phyloP scores from a whole-genome alignment of 2,329 filamentous ascomycete species.

The Aspergillus tubingensis region DNA sequence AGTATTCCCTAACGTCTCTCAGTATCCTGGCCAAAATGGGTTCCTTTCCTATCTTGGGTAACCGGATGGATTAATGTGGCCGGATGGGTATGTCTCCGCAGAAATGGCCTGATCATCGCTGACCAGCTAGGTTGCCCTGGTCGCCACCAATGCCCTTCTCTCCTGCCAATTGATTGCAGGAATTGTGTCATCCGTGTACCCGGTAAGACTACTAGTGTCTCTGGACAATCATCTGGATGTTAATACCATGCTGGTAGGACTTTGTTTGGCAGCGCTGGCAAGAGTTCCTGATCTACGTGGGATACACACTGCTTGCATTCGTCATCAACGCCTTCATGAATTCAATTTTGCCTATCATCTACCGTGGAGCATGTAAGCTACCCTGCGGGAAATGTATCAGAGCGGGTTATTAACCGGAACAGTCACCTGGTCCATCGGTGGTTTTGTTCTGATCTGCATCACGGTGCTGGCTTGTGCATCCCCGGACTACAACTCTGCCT shows the following conservation, averaged over 20 bases:
- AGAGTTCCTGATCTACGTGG: conserved; percentile 71
- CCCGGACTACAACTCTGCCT: conserved; percentile 63
- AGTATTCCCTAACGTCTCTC: neutral
- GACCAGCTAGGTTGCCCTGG: conserved; percentile 52
- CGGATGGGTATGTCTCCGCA: conserved; percentile 58
- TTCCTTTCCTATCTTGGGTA: conserved; percentile 65
- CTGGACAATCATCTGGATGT: neutral
- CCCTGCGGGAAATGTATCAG: neutral
- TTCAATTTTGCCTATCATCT: conserved; percentile 63
- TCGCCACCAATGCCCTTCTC: conserved; percentile 67
- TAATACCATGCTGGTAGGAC: conserved; percentile 17
- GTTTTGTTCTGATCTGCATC: conserved; percentile 69
- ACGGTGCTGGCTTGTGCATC: conserved; percentile 67
- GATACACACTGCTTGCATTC: conserved; percentile 61
- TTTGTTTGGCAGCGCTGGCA: conserved; percentile 66
- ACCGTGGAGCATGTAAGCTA: conserved; percentile 59
- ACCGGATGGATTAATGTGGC: conserved; percentile 71
- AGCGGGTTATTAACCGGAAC: conserved; percentile 3
- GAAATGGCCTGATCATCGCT: conserved; percentile 11
- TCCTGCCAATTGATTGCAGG: conserved; percentile 68
- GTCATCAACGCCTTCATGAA: conserved; percentile 67
- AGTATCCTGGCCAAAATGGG: conserved; percentile 61
- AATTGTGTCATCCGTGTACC: conserved; percentile 62
- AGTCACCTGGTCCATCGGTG: conserved; percentile 68
- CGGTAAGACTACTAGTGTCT: conserved; percentile 28